A percentile compares a stretch with the other conserved stretches of the same genome.
These are phyloP conservation scores for Dactylellina haptotyla DNA, from an alignment of 2,329 filamentous ascomycete genomes.

Conservation along the genomic window DNA sequence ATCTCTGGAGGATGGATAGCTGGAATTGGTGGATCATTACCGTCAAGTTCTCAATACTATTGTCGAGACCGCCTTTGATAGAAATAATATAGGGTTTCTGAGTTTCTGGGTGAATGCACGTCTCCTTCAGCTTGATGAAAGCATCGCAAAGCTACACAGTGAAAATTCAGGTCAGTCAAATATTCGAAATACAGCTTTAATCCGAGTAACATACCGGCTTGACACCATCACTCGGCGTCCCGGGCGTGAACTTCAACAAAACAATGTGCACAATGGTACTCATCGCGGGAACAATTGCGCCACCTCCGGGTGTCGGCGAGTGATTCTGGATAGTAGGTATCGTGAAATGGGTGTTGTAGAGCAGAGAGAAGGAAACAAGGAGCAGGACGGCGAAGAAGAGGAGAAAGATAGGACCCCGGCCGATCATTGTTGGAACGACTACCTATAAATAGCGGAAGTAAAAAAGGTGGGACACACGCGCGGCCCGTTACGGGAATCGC, in stretches of 20 bases:
- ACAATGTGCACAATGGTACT: constrained; percentile 47
- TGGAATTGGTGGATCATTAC: not conserved
- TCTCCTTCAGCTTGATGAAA: constrained; percentile 48
- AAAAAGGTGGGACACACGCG: constrained; percentile 25
- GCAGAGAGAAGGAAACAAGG: constrained; percentile 51
- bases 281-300: constrained; percentile 5
- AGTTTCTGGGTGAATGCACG: constrained; percentile 47
- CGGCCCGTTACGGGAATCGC: not conserved
- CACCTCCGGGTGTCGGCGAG: not conserved
- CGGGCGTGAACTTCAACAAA: constrained; percentile 28
- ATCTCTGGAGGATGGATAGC: not conserved
- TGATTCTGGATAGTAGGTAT: constrained; percentile 3
- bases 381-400: constrained; percentile 51
- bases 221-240: constrained; percentile 15
- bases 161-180: not conserved
- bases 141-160: constrained; percentile 35
- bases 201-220: constrained; percentile 15
- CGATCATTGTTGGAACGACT: constrained; percentile 36
- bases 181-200: not conserved
- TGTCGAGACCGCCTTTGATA: constrained; percentile 52
- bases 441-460: not conserved
- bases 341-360: constrained; percentile 41
- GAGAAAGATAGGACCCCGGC: constrained; percentile 44
- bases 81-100: constrained; percentile 53
- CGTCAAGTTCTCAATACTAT: constrained; percentile 37